Evolutionary conservation across 331 rosid genomes (phyloP), one percentile per base, ranked within the genome.

Genomic region (Cydonia oblonga): DNA sequence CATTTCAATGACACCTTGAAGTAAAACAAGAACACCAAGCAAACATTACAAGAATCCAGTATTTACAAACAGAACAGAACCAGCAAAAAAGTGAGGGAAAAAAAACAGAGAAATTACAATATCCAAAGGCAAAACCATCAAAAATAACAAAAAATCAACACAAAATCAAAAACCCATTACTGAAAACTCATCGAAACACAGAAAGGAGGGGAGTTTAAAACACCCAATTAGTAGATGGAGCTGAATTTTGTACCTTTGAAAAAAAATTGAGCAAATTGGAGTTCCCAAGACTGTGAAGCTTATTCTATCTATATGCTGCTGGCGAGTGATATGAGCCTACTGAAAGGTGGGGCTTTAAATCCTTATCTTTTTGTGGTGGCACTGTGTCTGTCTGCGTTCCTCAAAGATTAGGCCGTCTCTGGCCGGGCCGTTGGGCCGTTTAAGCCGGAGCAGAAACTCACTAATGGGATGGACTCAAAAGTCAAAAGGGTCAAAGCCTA

Each of bases 291-390:
- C 26, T 76, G 58, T 26, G 81, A 79, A 80, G 86, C 64, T 69
- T 19, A 51, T 40, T 78, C 70, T 30, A 29, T 63, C 35, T 59
- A 16, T 59, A 16, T 25, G 4, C 82, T 78, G 77, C 76, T 40
- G 82, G 67, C 60, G 90, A 84, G n/a, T n/a, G n/a, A n/a, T n/a
- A 61, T 83, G 56, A 49, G 81, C 18, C 13, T 29, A 8, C 24
- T 68, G 95, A 86, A 86, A 76, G 96, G 96, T 75, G 90, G 81
- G 82, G 46, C 88, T 85, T 86, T 68, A 82, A 85, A 86, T 90
- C 92, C 97, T 90, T 92, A 92, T 92, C 78, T 61, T 40, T 49
- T 7, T 49, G 56, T 49, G 22, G 57, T 64, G 75, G 69, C 56
- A 58, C 1, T 16, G 9, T 29, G 53, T 69, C 72, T 70, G 32